phyloP scores from a whole-genome alignment of 495 filamentous ascomycete genomes.

The Podospora bellae-mahoneyi region DNA sequence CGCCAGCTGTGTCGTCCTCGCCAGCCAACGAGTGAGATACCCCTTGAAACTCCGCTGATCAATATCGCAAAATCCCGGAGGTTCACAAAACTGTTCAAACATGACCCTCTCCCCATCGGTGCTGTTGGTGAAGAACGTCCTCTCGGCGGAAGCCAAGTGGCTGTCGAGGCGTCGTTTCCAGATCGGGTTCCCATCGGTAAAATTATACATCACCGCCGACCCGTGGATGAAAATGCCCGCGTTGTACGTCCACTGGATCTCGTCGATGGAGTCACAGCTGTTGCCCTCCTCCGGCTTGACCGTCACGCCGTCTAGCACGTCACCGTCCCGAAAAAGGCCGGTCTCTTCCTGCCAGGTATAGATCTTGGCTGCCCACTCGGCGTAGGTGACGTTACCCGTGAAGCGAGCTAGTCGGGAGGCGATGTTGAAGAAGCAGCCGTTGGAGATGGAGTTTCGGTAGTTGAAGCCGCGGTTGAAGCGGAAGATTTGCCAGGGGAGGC shows the following conservation, averaged over 20 bases:
- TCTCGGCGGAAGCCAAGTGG: constrained; percentile 49
- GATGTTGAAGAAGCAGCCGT: constrained; percentile 79
- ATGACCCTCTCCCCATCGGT: constrained; percentile 50
- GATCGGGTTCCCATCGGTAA: constrained; percentile 48
- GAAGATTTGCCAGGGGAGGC: constrained; percentile 83
- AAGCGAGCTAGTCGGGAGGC: constrained; percentile 70
- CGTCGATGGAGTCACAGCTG: constrained; percentile 58
- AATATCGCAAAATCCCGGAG: constrained; percentile 58
- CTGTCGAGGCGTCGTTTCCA: constrained; percentile 60
- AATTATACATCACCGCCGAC: constrained; percentile 74
- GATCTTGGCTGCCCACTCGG: constrained; percentile 67
- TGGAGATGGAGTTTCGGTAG: constrained; percentile 77
- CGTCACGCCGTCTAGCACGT: constrained; percentile 66
- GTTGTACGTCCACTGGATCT: constrained; percentile 74
- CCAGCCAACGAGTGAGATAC: constrained; percentile 68
- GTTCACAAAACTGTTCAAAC: constrained; percentile 69
- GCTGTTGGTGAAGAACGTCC: constrained; percentile 54
- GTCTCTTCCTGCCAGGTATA: constrained; percentile 64
- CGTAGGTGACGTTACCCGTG: constrained; percentile 73
- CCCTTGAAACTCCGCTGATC: constrained; percentile 77
- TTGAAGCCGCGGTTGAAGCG: constrained; percentile 75
- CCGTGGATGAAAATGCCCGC: constrained; percentile 70
- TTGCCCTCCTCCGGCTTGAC: constrained; percentile 32
- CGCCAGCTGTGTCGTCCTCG: constrained; percentile 61
- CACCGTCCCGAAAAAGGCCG: constrained; percentile 58